Conservation (phyloP, 2,329 filamentous ascomycete species). For the Fusarium illudens region DNA sequence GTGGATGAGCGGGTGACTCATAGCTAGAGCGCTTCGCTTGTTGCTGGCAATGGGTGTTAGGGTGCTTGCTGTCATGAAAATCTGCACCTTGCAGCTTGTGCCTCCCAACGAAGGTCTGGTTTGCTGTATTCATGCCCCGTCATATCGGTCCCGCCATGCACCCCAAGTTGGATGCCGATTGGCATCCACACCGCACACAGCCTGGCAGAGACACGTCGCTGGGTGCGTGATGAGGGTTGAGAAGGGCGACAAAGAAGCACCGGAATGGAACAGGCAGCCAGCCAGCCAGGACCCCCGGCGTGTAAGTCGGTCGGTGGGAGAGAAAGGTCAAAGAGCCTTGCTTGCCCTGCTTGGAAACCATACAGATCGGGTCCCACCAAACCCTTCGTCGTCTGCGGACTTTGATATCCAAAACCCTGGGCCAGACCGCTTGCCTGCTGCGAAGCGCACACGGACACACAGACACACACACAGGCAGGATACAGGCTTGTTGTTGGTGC, state of each 20-base stretch:
- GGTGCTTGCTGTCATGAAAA: slow-evolving; percentile 28
- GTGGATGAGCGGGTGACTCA: slow-evolving; percentile 41
- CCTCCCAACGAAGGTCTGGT: slow-evolving; percentile 41
- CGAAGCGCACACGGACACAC: slow-evolving; percentile 2
- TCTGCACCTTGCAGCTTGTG: slow-evolving; percentile 33
- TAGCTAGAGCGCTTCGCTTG: slow-evolving; percentile 32
- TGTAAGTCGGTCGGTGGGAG: slow-evolving; percentile 33
- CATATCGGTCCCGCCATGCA: slow-evolving; percentile 41
- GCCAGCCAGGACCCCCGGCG: slow-evolving; percentile 30
- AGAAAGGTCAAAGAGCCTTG: slow-evolving; percentile 20
- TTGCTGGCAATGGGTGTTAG: slow-evolving; percentile 25
- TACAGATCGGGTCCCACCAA: slow-evolving; percentile 27
- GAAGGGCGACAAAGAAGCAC: slow-evolving; percentile 26
- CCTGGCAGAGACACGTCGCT: slow-evolving; percentile 37
- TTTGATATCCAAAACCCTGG: slow-evolving; percentile 19
- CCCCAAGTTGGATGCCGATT: slow-evolving; percentile 41
- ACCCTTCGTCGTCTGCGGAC: slow-evolving; percentile 20
- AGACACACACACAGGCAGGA: not conserved
- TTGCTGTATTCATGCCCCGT: slow-evolving; percentile 44
- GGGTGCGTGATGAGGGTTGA: slow-evolving; percentile 11
- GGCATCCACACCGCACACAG: slow-evolving; percentile 36
- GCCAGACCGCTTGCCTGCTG: slow-evolving; percentile 5
- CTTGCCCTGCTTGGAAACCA: no score
- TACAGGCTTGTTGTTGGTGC: slow-evolving; percentile 14
- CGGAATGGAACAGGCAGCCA: slow-evolving; percentile 19